Conservation (phyloP, 2,329 filamentous ascomycete genomes). For the Mycosphaerella sp. region DNA sequence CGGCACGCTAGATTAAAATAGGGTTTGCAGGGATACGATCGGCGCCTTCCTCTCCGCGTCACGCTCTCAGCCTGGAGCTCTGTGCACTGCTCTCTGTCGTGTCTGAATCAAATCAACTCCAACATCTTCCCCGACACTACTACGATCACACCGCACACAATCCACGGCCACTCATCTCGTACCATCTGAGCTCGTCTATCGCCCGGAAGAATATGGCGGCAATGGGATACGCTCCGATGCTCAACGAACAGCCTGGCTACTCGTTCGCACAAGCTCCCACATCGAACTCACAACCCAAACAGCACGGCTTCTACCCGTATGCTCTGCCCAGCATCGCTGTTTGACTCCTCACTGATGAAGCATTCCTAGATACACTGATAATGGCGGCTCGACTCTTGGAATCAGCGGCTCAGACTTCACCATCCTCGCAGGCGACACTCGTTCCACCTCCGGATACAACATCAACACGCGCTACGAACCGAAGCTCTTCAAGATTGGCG, state of each 20-base stretch:
- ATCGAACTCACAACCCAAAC: conserved; percentile 40
- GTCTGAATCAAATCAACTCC: conserved; percentile 12
- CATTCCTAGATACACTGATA: conserved; percentile 77
- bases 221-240: conserved; percentile 46
- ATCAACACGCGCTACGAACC: conserved; percentile 96
- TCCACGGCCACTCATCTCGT: too few relatives aligned
- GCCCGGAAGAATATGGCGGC: conserved; percentile 46
- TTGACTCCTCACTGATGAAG: conserved; percentile 1
- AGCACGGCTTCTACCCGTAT: conserved; percentile 92
- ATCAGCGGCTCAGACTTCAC: conserved; percentile 92
- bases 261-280: conserved; percentile 52
- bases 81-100: not conserved
- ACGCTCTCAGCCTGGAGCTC: conserved; percentile 15
- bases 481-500: conserved; percentile 96
- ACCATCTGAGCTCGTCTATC: too few relatives aligned
- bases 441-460: conserved; percentile 92
- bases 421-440: conserved; percentile 95
- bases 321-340: conserved; percentile 30
- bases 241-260: conserved; percentile 51
- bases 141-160: not conserved
- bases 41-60: conserved; percentile 15
- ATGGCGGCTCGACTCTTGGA: conserved; percentile 91
- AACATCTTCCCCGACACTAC: not conserved
- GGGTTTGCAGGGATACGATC: not conserved
- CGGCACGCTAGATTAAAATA: not conserved